Conservation (phyloP, 352 stramenopile species). For the Globisporangium canariense region DNA sequence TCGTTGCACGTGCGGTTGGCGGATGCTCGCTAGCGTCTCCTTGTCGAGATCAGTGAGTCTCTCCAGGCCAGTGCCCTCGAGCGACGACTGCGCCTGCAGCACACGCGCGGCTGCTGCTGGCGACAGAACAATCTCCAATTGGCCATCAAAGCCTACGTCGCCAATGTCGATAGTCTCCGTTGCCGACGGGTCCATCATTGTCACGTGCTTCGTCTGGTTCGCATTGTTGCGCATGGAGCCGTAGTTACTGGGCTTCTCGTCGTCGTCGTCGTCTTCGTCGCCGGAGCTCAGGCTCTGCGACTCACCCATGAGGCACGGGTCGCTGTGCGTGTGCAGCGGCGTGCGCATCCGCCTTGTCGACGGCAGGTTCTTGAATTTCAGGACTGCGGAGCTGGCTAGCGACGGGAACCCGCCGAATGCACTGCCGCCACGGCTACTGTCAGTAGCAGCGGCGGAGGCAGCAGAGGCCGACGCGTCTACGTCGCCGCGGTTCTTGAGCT, state of each 20-base stretch:
- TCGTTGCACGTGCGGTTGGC: constrained; percentile 7
- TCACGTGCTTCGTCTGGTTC: background rate
- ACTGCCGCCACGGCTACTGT: background rate
- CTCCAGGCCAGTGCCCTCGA: constrained; percentile 7
- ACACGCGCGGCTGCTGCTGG: background rate
- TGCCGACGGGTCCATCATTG: background rate
- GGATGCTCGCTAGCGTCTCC: constrained; percentile 8
- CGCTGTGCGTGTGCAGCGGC: constrained; percentile 17
- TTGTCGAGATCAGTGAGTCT: constrained; percentile 7
- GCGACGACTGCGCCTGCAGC: constrained; percentile 14
- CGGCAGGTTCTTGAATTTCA: constrained; percentile 19
- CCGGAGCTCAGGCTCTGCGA: constrained; percentile 22
- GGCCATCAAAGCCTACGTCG: background rate
- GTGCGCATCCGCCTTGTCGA: constrained; percentile 5
- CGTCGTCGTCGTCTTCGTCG: constrained; percentile 14
- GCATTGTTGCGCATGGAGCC: constrained; percentile 10
- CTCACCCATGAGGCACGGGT: constrained; percentile 19
- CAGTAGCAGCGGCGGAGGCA: background rate
- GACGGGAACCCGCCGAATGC: constrained; percentile 13
- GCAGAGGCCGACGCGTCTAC: constrained; percentile 4
- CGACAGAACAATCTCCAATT: constrained; percentile 10
- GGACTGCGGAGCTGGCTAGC: constrained; percentile 19
- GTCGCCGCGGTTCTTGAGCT: constrained; percentile 18
- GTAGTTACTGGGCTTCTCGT: constrained; percentile 16
- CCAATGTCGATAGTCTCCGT: background rate